Percentiles rank a stretch among this genome's conserved stretches.
Evolutionary conservation across 2,329 filamentous ascomycete genomes (phyloP).

Genomic region (Helotiales sp.): DNA sequence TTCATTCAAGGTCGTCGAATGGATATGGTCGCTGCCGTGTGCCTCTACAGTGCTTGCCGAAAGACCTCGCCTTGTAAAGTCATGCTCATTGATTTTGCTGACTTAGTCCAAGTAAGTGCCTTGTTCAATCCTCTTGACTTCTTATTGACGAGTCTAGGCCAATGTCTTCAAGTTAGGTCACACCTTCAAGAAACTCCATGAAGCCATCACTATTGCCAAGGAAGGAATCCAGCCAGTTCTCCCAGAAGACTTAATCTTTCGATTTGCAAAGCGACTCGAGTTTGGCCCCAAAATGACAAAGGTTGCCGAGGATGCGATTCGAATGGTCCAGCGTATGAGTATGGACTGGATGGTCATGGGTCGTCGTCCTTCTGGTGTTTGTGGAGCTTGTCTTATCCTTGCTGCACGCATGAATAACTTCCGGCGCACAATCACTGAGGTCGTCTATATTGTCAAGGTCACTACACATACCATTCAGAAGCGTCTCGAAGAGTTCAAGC

Average conservation of each 20-base stretch:
- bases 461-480: conserved; percentile 92
- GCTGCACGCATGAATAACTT: conserved; percentile 99
- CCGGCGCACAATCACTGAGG: conserved; percentile 86
- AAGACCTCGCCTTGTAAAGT: conserved; percentile 78
- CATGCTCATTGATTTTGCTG: conserved; percentile 95
- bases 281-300: conserved; percentile 82
- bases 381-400: conserved; percentile 91
- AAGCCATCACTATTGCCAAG: conserved; percentile 72
- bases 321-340: conserved; percentile 90
- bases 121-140: conserved; percentile 3
- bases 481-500: conserved; percentile 88
- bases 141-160: conserved; percentile 54
- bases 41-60: conserved; percentile 87
- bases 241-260: conserved; percentile 87
- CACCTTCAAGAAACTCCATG: conserved; percentile 83
- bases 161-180: conserved; percentile 93
- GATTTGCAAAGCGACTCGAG: conserved; percentile 90
- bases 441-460: conserved; percentile 98
- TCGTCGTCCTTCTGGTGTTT: conserved; percentile 89
- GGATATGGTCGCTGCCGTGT: conserved; percentile 85
- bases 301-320: conserved; percentile 86
- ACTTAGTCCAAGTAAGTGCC: conserved; percentile 63
- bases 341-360: conserved; percentile 97
- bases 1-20: conserved; percentile 87
- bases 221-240: conserved; percentile 72